A percentile compares a stretch with the other conserved stretches of the same genome.
Conservation (phyloP, 2,329 filamentous ascomycete species). For the Arthrobotrys pseudoclavata region DNA sequence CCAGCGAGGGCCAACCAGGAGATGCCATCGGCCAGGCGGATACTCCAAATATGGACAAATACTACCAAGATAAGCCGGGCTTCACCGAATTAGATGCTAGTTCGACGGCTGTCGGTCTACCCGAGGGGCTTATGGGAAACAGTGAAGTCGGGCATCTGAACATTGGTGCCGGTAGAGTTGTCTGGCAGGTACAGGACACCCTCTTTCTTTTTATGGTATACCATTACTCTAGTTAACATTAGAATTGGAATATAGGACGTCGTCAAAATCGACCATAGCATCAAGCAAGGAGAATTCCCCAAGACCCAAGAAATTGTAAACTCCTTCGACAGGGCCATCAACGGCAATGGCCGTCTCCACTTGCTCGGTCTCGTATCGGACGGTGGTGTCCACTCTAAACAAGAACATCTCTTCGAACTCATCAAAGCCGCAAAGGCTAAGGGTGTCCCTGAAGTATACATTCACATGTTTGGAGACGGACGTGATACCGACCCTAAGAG, state of each 20-base stretch:
- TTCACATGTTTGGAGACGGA: constrained; percentile 99
- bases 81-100: constrained; percentile 96
- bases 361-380: constrained; percentile 92
- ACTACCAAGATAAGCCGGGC: constrained; percentile 84
- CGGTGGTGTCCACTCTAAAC: constrained; percentile 96
- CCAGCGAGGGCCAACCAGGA: constrained; percentile 83
- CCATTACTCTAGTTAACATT: not conserved
- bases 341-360: constrained; percentile 91
- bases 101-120: constrained; percentile 92
- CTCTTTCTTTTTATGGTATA: not conserved
- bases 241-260: constrained; percentile 70
- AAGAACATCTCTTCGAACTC: constrained; percentile 89
- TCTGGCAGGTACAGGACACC: constrained; percentile 80
- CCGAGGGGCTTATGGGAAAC: constrained; percentile 98
- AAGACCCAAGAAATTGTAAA: constrained; percentile 82
- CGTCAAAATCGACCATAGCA: constrained; percentile 92
- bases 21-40: constrained; percentile 95
- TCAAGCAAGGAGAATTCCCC: constrained; percentile 86
- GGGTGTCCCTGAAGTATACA: constrained; percentile 89
- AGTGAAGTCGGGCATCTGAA: constrained; percentile 98
- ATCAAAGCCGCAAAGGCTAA: constrained; percentile 91
- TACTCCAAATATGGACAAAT: constrained; percentile 94
- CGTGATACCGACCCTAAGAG: constrained; percentile 98
- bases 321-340: constrained; percentile 82
- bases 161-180: constrained; percentile 95